Conservation (phyloP, 441 rosid genomes). For the Populus hybrid region DNA sequence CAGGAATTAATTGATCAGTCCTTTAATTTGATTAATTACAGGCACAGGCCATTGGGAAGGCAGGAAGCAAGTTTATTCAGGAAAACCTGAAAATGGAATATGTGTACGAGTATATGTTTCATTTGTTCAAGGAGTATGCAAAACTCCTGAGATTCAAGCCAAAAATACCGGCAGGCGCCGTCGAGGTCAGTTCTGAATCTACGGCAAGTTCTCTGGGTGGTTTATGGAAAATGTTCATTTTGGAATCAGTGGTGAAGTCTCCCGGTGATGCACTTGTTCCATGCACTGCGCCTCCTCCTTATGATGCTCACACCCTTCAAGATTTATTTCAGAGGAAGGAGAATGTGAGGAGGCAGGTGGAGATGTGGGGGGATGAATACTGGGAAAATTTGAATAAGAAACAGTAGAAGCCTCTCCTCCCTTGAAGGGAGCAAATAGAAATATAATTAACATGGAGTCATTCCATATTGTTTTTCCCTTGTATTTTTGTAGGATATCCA, state of each 20-base stretch:
- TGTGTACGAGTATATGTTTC: constrained; percentile 69
- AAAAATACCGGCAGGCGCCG: constrained; percentile 38
- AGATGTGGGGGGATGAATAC: background rate
- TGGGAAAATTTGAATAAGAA: background rate
- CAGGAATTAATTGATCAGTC: background rate
- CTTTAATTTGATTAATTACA: background rate
- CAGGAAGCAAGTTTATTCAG: constrained; percentile 48
- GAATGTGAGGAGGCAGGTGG: background rate
- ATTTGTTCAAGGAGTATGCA: constrained; percentile 37
- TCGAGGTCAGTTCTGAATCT: constrained; percentile 25
- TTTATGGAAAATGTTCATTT: constrained; percentile 46
- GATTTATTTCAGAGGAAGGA: background rate
- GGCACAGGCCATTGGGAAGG: constrained; percentile 68
- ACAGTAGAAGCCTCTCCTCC: background rate
- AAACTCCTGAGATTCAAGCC: constrained; percentile 47
- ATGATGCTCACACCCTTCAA: background rate
- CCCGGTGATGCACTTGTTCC: background rate
- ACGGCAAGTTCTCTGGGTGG: constrained; percentile 43
- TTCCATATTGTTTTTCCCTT: background rate
- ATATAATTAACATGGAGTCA: no score
- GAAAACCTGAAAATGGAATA: constrained; percentile 56
- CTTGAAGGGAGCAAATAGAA: background rate
- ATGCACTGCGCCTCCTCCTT: background rate
- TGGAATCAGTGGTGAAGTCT: constrained; percentile 31
- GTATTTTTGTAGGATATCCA: background rate